Evolutionary conservation across 176 grass and related monocot genomes (phyloP), one percentile per base, ranked within the genome.

Genomic region (Musa acuminata): DNA sequence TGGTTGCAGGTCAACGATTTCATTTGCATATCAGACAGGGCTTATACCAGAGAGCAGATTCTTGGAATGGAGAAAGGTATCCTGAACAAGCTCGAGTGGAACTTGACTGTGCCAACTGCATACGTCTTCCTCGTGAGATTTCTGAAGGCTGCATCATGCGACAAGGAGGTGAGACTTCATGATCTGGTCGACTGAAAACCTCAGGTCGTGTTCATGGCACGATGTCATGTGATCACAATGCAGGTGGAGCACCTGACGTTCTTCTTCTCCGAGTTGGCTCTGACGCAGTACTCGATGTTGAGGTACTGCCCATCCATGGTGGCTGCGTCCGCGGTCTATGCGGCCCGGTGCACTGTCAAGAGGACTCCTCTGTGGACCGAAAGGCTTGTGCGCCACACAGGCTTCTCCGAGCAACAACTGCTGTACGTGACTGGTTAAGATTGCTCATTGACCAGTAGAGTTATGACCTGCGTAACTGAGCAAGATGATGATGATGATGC

Each of bases 31-130:
- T 86, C 96, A 58, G 96, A 99, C 49, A 91, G 75, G 29, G 84
- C 91, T 8, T 99, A 92, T 59, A 70, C 55, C 1, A 86, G 96
- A 76, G 96, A 95, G 53, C 84, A 92, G 74, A 95, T 99, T 52
- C 91, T 99, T 51, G 48, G 22, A 0, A 99, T 87, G 91, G 96
- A 99, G 76, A 95, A 99, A 79, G 62, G 71, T 8, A 92, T 99
- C 66, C 81, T 99, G 60, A 91, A 99, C 69, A 99, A 64, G 85
- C 82, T 99, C 20, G 84, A 91, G 54, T 99, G 96, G 96, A 91
- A 92, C 76, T 77, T 99, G 8, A 99, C 96, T 13, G 84, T 99
- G 25, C 96, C 96, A 22, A 99, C 96, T 8, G 35, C 52, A 1
- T 99, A 95, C 0, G 87, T 99, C 17, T 99, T 99, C 72, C 83